Conservation (phyloP, 2,329 filamentous ascomycete genomes). For the Neopestalotiopsis sp. region DNA sequence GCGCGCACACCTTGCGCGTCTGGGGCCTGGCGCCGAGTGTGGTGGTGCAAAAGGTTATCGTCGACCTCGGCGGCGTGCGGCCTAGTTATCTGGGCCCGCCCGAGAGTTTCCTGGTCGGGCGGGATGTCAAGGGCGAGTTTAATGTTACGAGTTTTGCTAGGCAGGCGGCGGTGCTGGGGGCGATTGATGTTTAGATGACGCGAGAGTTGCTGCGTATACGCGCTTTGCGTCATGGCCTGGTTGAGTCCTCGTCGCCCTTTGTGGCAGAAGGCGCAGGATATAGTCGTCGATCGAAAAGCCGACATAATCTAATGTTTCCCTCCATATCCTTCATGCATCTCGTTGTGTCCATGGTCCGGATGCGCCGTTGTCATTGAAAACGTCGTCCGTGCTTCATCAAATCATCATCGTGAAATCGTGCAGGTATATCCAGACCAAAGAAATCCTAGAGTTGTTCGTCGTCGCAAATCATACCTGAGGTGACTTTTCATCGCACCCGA, state of each 20-base stretch:
- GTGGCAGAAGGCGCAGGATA: no score
- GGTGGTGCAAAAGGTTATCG: constrained; percentile 59
- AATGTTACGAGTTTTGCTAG: constrained; percentile 44
- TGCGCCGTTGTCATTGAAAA: no score
- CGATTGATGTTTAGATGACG: background rate
- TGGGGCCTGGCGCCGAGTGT: constrained; percentile 59
- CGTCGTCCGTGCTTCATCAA: no score
- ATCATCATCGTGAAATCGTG: no score
- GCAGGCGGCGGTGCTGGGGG: constrained; percentile 16
- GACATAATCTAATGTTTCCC: no score
- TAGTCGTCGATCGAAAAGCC: no score
- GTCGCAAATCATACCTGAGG: background rate
- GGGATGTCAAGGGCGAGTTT: constrained; percentile 42
- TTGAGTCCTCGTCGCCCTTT: background rate
- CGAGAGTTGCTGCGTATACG: background rate
- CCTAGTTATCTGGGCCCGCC: constrained; percentile 61
- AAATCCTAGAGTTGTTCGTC: no score
- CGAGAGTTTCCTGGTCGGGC: constrained; percentile 55
- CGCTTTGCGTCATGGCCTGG: background rate
- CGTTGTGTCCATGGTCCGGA: no score
- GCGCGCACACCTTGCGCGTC: constrained; percentile 54
- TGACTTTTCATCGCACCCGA: background rate
- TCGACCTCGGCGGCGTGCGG: constrained; percentile 60
- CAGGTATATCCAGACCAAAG: no score
- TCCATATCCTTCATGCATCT: no score